Base-by-base conservation (phyloP, 352 stramenopile species). In the Phytophthora multivora region DNA sequence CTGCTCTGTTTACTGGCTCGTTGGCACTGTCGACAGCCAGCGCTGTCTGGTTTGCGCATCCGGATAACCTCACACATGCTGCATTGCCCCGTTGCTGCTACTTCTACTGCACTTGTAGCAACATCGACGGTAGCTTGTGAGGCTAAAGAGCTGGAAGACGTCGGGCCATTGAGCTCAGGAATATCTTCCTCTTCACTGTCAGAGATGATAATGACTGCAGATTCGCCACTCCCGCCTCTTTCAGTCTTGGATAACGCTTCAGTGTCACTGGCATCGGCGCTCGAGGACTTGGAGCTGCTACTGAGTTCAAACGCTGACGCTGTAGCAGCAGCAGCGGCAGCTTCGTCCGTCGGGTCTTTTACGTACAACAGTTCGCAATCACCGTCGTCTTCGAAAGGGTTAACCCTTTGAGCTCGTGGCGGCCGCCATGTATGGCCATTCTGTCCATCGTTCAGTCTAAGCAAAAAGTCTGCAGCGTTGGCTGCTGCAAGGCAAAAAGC, bases 401-500 rank as follows among this genome's bases (percentile, higher is more conserved):
- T 51, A 9, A 21, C 45, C n/a, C 41, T 23, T 50, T 31, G n/a
- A 1, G 11, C 8, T 33, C 28, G 39, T 12, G 12, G 36, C 1
- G 42, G 43, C 6, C 55, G 48, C 59, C 63, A 62, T 13, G 39
- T 57, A 3, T 38, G n/a, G n/a, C 28, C 31, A 28, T 63, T 69
- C 28, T 41, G 39, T 9, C 43, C 56, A 51, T 71, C 59, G 15
- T 60, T 46, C n/a, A 70, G 19, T 5, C 25, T 4, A 54, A 73
- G 48, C 8, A 89, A 38, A 40, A 88, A 85, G 0, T 49, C 45
- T 38, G 74, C 73, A 12, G 77, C 63, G 9, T 66, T 71, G 8
- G 51, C 46, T 12, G 63, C 55, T 1, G 75, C 82, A 5, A 77
- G 25, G 2, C 69, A 63, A 18, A 79, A 86, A 48, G 75, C 77